phyloP scores from a whole-genome alignment of 805 yeast genomes.

The Wickerhamomyces pijperi region DNA sequence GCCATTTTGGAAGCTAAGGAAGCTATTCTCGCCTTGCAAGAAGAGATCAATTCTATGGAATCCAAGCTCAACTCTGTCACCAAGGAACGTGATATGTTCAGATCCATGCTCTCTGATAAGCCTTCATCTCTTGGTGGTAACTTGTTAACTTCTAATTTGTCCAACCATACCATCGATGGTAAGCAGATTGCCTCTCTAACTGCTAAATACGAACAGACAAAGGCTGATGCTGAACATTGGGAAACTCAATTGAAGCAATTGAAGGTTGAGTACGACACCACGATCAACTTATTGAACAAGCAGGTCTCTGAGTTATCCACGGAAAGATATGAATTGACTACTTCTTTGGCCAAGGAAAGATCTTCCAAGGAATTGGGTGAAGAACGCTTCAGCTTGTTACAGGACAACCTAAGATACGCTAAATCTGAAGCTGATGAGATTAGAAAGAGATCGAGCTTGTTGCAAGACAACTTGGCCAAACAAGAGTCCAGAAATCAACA shows the following conservation, averaged over 20 bases:
- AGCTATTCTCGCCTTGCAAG: conserved; percentile 53
- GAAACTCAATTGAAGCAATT: conserved; percentile 17
- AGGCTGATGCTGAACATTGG: conserved; percentile 6
- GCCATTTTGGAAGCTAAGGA: conserved; percentile 56
- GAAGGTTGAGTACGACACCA: conserved; percentile 28
- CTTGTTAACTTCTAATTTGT: conserved; percentile 11
- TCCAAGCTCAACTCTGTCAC: conserved; percentile 40
- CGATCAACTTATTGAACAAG: conserved; percentile 36
- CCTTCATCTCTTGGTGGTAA: conserved; percentile 3
- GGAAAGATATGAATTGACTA: conserved; percentile 34
- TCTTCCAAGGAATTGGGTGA: conserved; percentile 43
- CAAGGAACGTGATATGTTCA: conserved; percentile 63
- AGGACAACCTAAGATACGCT: conserved; percentile 27
- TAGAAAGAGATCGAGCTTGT: conserved; percentile 23
- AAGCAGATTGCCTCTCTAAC: conserved; percentile 6
- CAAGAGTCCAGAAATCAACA: conserved; percentile 39
- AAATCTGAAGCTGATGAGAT: conserved; percentile 36
- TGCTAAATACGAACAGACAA: conserved; percentile 8
- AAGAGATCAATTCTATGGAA: conserved; percentile 41
- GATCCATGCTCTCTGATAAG: conserved; percentile 20
- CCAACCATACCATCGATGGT: conserved; percentile 1
- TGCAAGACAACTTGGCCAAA: conserved; percentile 31
- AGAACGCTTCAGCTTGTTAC: conserved; percentile 35
- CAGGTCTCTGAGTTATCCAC: conserved; percentile 28
- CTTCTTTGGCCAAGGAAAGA: conserved; percentile 41